Evolutionary conservation across 257 asterid genomes (phyloP), one percentile per base, ranked within the genome.

Genomic region (Striga asiatica): DNA sequence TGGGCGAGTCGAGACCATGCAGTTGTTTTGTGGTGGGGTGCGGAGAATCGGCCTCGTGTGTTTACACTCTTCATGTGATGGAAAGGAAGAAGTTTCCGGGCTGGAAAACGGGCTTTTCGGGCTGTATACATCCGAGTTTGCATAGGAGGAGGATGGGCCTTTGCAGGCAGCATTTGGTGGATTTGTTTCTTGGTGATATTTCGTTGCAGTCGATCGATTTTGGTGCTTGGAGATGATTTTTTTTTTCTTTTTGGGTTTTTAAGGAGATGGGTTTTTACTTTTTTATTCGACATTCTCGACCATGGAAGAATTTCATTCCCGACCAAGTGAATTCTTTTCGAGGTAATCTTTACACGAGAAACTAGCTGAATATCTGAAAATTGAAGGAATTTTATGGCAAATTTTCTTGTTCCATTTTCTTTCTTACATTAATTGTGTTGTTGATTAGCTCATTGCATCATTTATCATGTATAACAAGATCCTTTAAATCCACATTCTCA

Each of bases 21-120:
- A 25, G 62, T 29, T 89, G 98, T 66, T 89, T 89, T 5, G 83
- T 74, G n/a, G 63, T 78, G 24, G 97, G 97, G 14, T 87, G 98
- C 67, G 47, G 24, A 22, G 62, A 57, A 21, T 74, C 76, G 1
- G 95, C 78, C 49, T 78, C 83, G 5, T 59, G 81, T 54, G 94
- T 87, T 55, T 78, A 84, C 68, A 63, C 84, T 20, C 81, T 91
- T 76, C 78, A 82, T 50, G 94, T 87, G 37, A 91, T 84, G 97
- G 98, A 91, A 72, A 78, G 89, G 29, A 94, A 87, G 49, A 84
- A 70, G 68, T 91, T 80, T 60, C 98, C 98, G 2, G 88, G 78
- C 21, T 91, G 97, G 98, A 91, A 80, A 66, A 91, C 95, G 11
- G 98, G 98, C 9, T 91, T 91, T 70, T 59, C 89, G 9, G 73